These are phyloP conservation scores for Exophiala phaeomuriformis DNA, from an alignment of 2,329 filamentous ascomycete species.

Conservation along the genomic window DNA sequence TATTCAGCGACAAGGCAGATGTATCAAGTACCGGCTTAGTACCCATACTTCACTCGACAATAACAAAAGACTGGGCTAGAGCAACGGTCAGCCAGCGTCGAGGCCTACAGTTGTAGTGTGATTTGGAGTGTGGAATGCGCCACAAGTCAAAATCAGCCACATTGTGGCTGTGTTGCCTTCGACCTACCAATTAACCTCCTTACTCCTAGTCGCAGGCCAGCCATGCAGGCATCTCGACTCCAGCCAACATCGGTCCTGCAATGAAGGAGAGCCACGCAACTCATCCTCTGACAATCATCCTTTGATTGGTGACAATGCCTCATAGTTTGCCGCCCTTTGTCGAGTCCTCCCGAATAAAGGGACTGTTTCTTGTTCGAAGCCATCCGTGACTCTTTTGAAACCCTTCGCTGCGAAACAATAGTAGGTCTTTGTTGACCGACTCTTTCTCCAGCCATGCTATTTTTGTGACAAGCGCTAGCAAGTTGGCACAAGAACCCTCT, in stretches of 20 bases:
- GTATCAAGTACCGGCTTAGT: neutral
- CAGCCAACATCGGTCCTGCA: conserved; percentile 1
- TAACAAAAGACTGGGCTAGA: neutral
- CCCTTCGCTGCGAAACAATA: neutral
- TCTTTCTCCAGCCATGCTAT: conserved; percentile 20
- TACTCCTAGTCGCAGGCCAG: neutral
- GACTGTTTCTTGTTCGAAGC: neutral
- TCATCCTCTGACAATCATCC: conserved; percentile 12
- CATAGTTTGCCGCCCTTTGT: conserved; percentile 16
- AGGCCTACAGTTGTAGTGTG: too few relatives aligned
- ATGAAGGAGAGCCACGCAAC: conserved; percentile 21
- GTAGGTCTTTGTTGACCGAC: conserved; percentile 19
- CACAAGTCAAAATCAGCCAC: neutral
- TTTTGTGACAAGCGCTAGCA: conserved; percentile 1
- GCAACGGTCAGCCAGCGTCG: neutral
- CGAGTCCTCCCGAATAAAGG: conserved; percentile 5
- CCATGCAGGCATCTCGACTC: too few relatives aligned
- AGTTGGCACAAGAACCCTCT: neutral
- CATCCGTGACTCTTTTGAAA: conserved; percentile 7
- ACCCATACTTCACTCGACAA: neutral
- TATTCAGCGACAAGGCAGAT: too few relatives aligned
- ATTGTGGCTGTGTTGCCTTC: neutral
- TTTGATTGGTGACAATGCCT: conserved; percentile 20
- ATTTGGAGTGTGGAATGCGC: too few relatives aligned
- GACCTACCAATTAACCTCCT: neutral